A percentile compares a stretch with the other conserved stretches of the same genome.
These are phyloP conservation scores for Pochonia chlamydosporia DNA, from an alignment of 2,329 filamentous ascomycete genomes.

Conservation along the genomic window DNA sequence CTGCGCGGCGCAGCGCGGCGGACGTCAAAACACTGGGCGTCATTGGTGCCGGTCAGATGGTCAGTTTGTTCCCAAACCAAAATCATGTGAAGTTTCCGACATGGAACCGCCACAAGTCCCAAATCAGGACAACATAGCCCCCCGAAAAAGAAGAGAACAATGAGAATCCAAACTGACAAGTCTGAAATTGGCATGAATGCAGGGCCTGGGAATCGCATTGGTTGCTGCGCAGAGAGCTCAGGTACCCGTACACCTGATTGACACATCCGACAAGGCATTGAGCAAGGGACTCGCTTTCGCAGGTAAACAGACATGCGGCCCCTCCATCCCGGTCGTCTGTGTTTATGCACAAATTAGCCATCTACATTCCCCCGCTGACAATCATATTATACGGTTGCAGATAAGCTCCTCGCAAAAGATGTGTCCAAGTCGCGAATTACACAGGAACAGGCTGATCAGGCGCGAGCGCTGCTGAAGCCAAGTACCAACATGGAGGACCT, in stretches of 20 bases:
- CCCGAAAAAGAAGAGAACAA: conserved; percentile 6
- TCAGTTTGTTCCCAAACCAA: conserved; percentile 30
- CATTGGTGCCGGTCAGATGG: conserved; percentile 94
- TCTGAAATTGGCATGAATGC: background rate
- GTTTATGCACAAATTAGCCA: background rate
- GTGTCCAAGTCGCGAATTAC: conserved; percentile 82
- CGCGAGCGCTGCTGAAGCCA: conserved; percentile 62
- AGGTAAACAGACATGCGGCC: conserved; percentile 39
- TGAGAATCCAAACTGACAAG: conserved; percentile 13
- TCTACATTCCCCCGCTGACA: background rate
- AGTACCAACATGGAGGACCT: conserved; percentile 73
- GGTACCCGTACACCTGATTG: conserved; percentile 80
- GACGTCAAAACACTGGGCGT: conserved; percentile 87
- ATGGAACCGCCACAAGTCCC: background rate
- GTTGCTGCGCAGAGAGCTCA: conserved; percentile 82
- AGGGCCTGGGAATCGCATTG: conserved; percentile 94
- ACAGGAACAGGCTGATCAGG: conserved; percentile 70
- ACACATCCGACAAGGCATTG: conserved; percentile 76
- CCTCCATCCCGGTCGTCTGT: background rate
- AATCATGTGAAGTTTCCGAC: conserved; percentile 1
- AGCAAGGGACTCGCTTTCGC: conserved; percentile 89
- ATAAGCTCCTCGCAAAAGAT: conserved; percentile 91
- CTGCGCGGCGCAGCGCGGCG: conserved; percentile 51
- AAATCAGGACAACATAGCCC: background rate
- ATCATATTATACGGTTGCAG: conserved; percentile 34